Evolutionary conservation across 2,329 filamentous ascomycete genomes (phyloP).

Genomic region (Hypoxylon sp.): DNA sequence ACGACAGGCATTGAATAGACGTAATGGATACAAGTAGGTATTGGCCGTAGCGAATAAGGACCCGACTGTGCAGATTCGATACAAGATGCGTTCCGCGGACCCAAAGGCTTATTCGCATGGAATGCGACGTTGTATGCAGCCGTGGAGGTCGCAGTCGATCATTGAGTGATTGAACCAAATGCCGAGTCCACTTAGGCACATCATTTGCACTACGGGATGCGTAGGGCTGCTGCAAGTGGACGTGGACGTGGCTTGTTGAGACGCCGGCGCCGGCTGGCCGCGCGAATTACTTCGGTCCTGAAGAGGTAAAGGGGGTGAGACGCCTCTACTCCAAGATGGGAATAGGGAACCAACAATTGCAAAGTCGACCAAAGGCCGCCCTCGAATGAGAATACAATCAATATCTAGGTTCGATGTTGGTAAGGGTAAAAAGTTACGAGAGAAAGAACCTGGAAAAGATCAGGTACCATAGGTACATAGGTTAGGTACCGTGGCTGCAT

Average conservation of each 20-base stretch:
- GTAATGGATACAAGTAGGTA: slow-evolving; percentile 15
- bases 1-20: not conserved
- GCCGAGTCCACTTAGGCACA: slow-evolving; percentile 27
- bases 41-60: slow-evolving; percentile 24
- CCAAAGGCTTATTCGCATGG: slow-evolving; percentile 40
- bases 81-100: slow-evolving; percentile 52
- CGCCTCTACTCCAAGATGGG: slow-evolving; percentile 18
- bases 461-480: not conserved
- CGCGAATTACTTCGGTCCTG: slow-evolving; percentile 9
- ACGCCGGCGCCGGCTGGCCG: slow-evolving; percentile 13
- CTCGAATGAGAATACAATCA: slow-evolving; percentile 16
- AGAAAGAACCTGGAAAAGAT: not conserved
- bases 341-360: slow-evolving; percentile 7
- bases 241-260: slow-evolving; percentile 12
- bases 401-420: slow-evolving; percentile 1
- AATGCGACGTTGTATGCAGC: slow-evolving; percentile 39
- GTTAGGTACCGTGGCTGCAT: too few relatives aligned
- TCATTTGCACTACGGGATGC: slow-evolving; percentile 13
- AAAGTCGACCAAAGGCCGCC: slow-evolving; percentile 4
- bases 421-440: slow-evolving; percentile 2
- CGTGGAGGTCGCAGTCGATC: slow-evolving; percentile 42
- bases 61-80: slow-evolving; percentile 50
- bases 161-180: slow-evolving; percentile 32
- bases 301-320: slow-evolving; percentile 27
- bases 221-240: slow-evolving; percentile 27